phyloP scores from a whole-genome alignment of 768 basidiomycete genomes.

The Leccinum subgranulosum region DNA sequence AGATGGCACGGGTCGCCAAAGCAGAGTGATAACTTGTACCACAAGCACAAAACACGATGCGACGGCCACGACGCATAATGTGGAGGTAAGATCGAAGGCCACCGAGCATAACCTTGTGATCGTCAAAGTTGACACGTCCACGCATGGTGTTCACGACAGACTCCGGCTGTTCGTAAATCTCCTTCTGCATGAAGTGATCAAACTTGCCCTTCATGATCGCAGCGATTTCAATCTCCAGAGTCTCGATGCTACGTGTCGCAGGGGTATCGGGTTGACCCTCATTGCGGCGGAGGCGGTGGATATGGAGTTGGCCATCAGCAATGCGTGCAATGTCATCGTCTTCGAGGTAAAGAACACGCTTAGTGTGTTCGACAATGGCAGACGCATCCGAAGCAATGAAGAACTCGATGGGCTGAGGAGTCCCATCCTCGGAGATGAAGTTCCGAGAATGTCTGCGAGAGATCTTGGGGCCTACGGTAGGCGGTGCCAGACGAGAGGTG shows the following conservation, averaged over 20 bases:
- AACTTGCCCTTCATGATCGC: conserved; percentile 99
- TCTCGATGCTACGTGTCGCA: conserved; percentile 90
- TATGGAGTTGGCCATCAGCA: conserved; percentile 94
- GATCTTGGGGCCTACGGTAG: conserved; percentile 65
- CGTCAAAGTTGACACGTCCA: conserved; percentile 98
- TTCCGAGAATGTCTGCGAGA: conserved; percentile 94
- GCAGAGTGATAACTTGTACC: conserved; percentile 98
- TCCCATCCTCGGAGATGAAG: conserved; percentile 97
- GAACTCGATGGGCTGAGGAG: conserved; percentile 98
- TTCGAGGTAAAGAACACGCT: conserved; percentile 96
- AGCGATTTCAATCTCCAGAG: conserved; percentile 97
- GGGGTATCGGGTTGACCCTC: conserved; percentile 61
- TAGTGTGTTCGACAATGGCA: conserved; percentile 97
- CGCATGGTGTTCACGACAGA: conserved; percentile 99
- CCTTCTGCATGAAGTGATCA: conserved; percentile 99
- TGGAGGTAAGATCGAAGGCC: conserved; percentile 93
- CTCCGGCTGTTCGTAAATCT: conserved; percentile 98
- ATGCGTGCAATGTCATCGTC: conserved; percentile 99
- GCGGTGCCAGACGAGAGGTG: conserved; percentile 63
- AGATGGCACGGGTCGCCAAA: conserved; percentile 94
- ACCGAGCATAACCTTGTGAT: conserved; percentile 86
- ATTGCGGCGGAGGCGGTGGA: conserved; percentile 93
- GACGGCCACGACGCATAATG: conserved; percentile 90
- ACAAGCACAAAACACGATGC: conserved; percentile 97
- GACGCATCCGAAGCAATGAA: conserved; percentile 98